Evolutionary conservation across 495 filamentous ascomycete genomes (phyloP).

Genomic region (Neurospora sp.): DNA sequence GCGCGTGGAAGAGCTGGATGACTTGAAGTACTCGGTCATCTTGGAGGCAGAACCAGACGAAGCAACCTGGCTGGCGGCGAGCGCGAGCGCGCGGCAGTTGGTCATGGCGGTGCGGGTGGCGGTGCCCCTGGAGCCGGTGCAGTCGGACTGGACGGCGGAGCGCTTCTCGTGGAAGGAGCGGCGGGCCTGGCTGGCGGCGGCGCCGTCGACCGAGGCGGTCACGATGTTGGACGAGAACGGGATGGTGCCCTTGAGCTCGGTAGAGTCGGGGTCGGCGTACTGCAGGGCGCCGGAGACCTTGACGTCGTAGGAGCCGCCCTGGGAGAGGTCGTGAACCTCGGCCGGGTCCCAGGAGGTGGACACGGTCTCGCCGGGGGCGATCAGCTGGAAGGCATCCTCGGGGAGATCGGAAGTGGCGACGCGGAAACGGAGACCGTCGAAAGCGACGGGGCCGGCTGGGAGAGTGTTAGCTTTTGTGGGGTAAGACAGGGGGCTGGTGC

Average conservation of each 20-base stretch:
- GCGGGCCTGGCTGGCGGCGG: constrained; percentile 37
- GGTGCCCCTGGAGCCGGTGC: constrained; percentile 31
- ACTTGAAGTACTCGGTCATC: constrained; percentile 54
- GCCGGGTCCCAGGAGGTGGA: constrained; percentile 50
- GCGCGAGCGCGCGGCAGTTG: constrained; percentile 42
- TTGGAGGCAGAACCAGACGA: constrained; percentile 36
- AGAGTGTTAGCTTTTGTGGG: not conserved
- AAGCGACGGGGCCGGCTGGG: constrained; percentile 39
- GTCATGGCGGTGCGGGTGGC: constrained; percentile 36
- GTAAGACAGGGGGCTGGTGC: not conserved
- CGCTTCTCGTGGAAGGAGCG: constrained; percentile 38
- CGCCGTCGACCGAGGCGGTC: constrained; percentile 39
- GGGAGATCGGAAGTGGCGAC: constrained; percentile 35
- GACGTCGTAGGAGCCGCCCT: constrained; percentile 38
- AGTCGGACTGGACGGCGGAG: constrained; percentile 38
- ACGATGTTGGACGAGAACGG: constrained; percentile 39
- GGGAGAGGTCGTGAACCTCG: constrained; percentile 42
- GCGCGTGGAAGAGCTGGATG: constrained; percentile 31
- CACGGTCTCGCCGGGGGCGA: constrained; percentile 45
- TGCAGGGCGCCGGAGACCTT: constrained; percentile 40
- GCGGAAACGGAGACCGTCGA: constrained; percentile 47
- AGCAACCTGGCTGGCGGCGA: constrained; percentile 44
- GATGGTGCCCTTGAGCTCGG: constrained; percentile 33
- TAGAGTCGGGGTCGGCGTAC: constrained; percentile 37
- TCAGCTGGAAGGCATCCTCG: constrained; percentile 43